Evolutionary conservation across 495 filamentous ascomycete genomes (phyloP), one percentile per base, ranked within the genome.

Genomic region (Aspergillus leporis): DNA sequence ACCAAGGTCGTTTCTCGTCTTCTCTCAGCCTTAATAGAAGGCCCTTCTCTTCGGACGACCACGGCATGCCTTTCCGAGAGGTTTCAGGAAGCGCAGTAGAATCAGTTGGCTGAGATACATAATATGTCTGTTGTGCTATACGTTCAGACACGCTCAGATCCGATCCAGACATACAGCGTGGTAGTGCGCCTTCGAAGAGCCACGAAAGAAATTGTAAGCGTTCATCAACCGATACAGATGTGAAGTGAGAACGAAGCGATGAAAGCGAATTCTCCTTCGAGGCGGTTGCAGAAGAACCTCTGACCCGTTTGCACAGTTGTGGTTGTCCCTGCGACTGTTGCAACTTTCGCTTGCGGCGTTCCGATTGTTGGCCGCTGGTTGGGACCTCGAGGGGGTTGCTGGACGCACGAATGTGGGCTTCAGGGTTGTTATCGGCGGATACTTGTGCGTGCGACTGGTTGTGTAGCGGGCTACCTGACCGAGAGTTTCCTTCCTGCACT

Each of bases 1-100:
- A 59, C 65, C 65, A 67, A 52, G 61, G 43, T 41, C 55, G 57
- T 43, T 45, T 56, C 54, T 69, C 57, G 9, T 65, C 64, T 50
- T 45, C 61, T 47, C 61, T 59, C 49, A 66, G 60, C 64, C 60
- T 61, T 43, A 69, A n/a, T 48, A 69, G 56, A 56, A 69, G 60
- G 19, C 56, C 43, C 14, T 18, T 51, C 56, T 69, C 64, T 56
- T 66, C 67, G 13, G 54, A 21, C 4, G 63, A 62, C 59, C 61
- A 66, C 34, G 38, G 51, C 55, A 61, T 59, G 31, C 60, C 51
- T 51, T 61, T 68, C 30, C 62, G 56, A 13, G 55, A 63, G 55
- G 31, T 61, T 53, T 58, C 53, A 36, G 30, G 40, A 47, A 43
- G 16, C 30, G 41, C 43, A 9, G 14, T 41, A 34, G 13, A 10